These are phyloP conservation scores for Quercus robur DNA, from an alignment of 306 rosid genomes.

Conservation along the genomic window DNA sequence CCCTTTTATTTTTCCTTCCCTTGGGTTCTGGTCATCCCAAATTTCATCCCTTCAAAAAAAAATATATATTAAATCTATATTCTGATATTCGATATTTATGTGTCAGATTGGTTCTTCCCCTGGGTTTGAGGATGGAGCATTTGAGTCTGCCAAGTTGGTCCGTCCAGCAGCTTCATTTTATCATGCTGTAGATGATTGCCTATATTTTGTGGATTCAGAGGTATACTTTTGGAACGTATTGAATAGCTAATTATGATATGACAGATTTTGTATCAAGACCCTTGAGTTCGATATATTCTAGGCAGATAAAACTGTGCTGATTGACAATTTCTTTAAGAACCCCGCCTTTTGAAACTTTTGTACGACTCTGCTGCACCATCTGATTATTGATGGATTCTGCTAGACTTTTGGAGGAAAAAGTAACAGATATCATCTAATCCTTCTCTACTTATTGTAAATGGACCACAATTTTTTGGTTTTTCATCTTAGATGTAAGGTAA, in stretches of 20 bases:
- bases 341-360: background rate
- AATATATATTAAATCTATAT: background rate
- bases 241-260: background rate
- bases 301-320: background rate
- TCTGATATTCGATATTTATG: constrained; percentile 22
- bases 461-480: background rate
- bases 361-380: background rate
- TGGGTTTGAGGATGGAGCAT: constrained; percentile 93
- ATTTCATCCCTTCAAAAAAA: background rate
- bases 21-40: no score
- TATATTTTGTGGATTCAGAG: constrained; percentile 94
- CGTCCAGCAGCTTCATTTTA: constrained; percentile 87
- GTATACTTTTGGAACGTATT: constrained; percentile 35
- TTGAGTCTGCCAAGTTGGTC: constrained; percentile 76
- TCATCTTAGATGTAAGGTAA: background rate
- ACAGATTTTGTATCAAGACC: background rate
- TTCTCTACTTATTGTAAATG: background rate
- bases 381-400: background rate
- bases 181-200: constrained; percentile 59
- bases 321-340: background rate
- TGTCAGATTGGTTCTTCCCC: constrained; percentile 85
- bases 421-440: background rate
- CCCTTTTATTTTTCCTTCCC: background rate
- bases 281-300: background rate
- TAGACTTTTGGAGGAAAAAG: background rate